Conservation (phyloP, 768 basidiomycete genomes). For the Mrakia blollopis region DNA sequence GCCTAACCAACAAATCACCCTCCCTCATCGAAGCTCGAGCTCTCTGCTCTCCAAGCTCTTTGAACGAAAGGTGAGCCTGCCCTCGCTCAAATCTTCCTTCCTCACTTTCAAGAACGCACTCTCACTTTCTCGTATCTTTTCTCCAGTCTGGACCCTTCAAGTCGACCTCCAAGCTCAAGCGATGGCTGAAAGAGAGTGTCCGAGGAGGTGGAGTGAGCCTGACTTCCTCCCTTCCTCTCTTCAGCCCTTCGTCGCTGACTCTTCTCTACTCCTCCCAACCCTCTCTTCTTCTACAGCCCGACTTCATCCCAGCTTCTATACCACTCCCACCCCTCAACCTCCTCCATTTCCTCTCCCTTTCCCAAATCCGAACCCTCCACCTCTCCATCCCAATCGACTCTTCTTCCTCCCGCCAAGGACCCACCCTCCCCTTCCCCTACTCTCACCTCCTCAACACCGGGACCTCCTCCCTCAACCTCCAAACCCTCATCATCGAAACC, state of each 20-base stretch:
- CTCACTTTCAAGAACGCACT: neutral
- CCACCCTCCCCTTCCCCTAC: neutral
- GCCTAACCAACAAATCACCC: too few species aligned
- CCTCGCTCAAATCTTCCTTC: neutral
- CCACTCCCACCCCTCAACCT: neutral
- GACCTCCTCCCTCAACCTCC: slow-evolving; percentile 5
- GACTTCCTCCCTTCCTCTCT: neutral
- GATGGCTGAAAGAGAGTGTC: neutral
- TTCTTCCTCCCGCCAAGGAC: neutral
- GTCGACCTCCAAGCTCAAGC: neutral
- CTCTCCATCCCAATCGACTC: neutral
- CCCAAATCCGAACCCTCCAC: neutral
- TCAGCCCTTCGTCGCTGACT: neutral
- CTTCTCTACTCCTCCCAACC: neutral
- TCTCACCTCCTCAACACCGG: slow-evolving; percentile 3
- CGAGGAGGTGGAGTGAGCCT: neutral
- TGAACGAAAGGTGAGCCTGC: neutral
- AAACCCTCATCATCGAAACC: neutral
- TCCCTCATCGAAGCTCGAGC: too few species aligned
- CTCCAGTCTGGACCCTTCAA: neutral
- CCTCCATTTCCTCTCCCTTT: neutral
- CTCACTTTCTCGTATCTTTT: neutral
- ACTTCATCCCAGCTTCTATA: neutral
- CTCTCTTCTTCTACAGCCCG: neutral
- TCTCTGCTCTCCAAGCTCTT: neutral